Evolutionary conservation across 1,284 basidiomycete species (phyloP), one percentile per base, ranked within the genome.

Genomic region (Cryptococcus wingfieldii): DNA sequence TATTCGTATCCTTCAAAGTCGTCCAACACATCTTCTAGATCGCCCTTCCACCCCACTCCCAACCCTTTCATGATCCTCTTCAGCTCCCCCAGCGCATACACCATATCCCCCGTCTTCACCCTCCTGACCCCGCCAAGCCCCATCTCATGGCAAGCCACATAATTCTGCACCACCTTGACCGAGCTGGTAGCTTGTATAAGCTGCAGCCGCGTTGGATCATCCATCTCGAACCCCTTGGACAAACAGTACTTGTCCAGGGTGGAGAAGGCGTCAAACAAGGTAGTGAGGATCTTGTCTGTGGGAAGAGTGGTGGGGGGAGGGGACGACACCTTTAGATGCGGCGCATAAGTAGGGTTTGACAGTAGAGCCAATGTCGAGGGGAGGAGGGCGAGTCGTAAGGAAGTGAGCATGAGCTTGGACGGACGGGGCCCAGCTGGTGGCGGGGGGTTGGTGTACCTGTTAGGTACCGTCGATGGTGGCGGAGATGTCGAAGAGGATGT

Each of bases 51-150:
- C 14, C 42, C 52, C 28, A 61, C 38, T 3, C 54, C 60, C 45
- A 59, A 43, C n/a, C 47, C 34, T 9, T 37, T 31, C 27, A 58
- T 47, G 27, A 18, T 16, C 6, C 27, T 19, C 23, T n/a, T 38
- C 18, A 61, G 34, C 9, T 28, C 45, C 8, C 39, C 18, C 38
- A 62, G 18, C 23, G 43, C 47, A 31, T 55, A 37, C 19, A 54
- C 43, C 8, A 58, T 43, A 16, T 58, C 53, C 25, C 51, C 51
- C 16, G 48, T 46, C 34, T 56, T 54, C 6, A 54, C 41, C 39
- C 41, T 48, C 27, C 60, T 55, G n/a, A 12, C 43, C 28, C 58
- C 55, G 13, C 43, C 38, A 14, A 34, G 34, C 14, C 31, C 39
- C 8, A 44, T 4, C 16, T 42, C 43, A 38, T 54, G 47, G 34